Evolutionary conservation across 2,329 filamentous ascomycete genomes (phyloP).

Genomic region (Gnomoniopsis sp.): DNA sequence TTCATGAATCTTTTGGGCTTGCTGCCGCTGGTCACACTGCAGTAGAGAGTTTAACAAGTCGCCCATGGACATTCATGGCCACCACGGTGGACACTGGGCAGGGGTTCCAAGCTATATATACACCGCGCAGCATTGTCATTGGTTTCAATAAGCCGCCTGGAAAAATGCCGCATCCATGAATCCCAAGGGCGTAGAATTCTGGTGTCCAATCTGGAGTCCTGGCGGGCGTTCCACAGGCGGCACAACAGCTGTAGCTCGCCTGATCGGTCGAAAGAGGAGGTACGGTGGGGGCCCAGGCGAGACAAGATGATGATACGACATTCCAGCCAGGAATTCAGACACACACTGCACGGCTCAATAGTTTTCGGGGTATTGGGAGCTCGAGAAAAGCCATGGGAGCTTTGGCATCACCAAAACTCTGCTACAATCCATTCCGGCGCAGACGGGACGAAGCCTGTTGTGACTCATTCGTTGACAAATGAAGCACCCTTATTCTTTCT

Average conservation of each 20-base stretch:
- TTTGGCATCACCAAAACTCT: too few relatives aligned
- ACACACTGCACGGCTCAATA: background rate
- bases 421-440: too few relatives aligned
- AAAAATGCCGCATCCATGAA: background rate
- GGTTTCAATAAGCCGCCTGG: conserved; percentile 1
- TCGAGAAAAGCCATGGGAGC: too few relatives aligned
- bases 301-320: background rate
- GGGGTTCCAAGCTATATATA: background rate
- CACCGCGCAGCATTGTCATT: background rate
- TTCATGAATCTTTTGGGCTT: background rate
- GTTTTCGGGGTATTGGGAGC: too few relatives aligned
- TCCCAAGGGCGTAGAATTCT: background rate
- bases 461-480: too few relatives aligned
- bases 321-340: conserved; percentile 2
- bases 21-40: background rate
- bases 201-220: background rate
- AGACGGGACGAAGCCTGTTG: too few relatives aligned
- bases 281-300: background rate
- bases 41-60: background rate
- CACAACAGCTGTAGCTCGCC: conserved; percentile 2
- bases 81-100: background rate
- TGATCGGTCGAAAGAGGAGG: background rate
- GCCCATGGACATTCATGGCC: too few relatives aligned
- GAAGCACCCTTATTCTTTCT: too few relatives aligned
- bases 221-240: background rate